Percentiles rank a stretch among this genome's conserved stretches.
These are phyloP conservation scores for Aschersonia sp. DNA, from an alignment of 2,329 filamentous ascomycete species.

Conservation along the genomic window DNA sequence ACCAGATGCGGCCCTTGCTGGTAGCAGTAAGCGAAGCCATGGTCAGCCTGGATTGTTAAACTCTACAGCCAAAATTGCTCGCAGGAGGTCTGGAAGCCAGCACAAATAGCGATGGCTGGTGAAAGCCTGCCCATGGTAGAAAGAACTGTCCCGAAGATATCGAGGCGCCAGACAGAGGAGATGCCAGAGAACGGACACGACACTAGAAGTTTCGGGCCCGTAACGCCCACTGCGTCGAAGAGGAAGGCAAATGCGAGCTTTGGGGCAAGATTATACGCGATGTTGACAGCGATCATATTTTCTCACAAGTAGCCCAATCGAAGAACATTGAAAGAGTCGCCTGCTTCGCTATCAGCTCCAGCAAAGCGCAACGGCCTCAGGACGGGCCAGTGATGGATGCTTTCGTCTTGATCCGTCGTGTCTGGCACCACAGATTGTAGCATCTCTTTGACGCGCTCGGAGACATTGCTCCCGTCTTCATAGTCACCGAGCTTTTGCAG, in stretches of 20 bases:
- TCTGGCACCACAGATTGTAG: conserved; percentile 9
- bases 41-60: neutral
- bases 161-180: no score
- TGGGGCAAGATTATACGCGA: no score
- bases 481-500: conserved; percentile 10
- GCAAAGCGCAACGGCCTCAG: conserved; percentile 10
- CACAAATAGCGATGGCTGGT: neutral
- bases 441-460: conserved; percentile 11
- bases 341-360: neutral
- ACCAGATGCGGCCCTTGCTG: neutral
- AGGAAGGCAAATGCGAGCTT: no score
- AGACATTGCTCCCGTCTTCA: conserved; percentile 8
- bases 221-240: no score
- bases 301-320: neutral
- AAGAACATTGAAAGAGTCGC: conserved; percentile 4
- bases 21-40: neutral
- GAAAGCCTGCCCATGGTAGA: no score
- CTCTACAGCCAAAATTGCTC: neutral
- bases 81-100: neutral
- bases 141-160: no score
- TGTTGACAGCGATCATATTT: neutral
- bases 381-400: conserved; percentile 2
- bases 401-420: neutral
- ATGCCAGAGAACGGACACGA: no score
- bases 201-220: no score